Evolutionary conservation across 2,329 filamentous ascomycete genomes (phyloP).

Genomic region (Curvularia spicifera): DNA sequence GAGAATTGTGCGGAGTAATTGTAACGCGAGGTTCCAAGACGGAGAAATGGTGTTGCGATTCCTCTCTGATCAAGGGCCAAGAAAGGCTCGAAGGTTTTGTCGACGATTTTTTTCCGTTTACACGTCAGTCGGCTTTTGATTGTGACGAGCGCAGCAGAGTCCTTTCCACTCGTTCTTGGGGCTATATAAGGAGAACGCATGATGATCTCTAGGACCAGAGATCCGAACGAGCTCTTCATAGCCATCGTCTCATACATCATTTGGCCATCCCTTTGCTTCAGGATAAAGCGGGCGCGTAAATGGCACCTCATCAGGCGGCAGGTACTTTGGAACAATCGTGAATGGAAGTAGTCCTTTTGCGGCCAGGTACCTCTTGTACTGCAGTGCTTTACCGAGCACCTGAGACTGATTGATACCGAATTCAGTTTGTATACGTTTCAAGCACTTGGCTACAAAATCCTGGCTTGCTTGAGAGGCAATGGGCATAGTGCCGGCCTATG

Average conservation of each 20-base stretch:
- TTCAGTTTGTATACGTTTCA: slow-evolving; percentile 67
- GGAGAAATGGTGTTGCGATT: background rate
- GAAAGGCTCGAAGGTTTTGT: no score
- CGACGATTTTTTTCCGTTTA: background rate
- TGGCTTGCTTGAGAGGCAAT: slow-evolving; percentile 33
- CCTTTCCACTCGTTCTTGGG: background rate
- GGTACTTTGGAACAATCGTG: slow-evolving; percentile 20
- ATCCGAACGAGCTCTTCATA: background rate
- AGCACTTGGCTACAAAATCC: slow-evolving; percentile 46
- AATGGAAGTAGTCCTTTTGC: slow-evolving; percentile 4
- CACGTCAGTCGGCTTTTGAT: background rate
- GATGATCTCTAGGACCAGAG: background rate
- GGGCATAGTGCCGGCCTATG: slow-evolving; percentile 34
- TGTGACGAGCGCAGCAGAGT: background rate
- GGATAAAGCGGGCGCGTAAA: background rate
- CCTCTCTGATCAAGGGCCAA: background rate
- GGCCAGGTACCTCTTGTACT: slow-evolving; percentile 27
- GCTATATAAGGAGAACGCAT: background rate
- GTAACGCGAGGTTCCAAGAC: background rate
- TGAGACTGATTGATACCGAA: slow-evolving; percentile 45
- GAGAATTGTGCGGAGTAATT: background rate
- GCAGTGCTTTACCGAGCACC: slow-evolving; percentile 35
- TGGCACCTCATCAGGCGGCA: slow-evolving; percentile 16
- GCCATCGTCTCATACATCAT: background rate
- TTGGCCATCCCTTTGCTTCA: background rate